Conservation (phyloP, 805 yeast species). For the Candida ficus region DNA sequence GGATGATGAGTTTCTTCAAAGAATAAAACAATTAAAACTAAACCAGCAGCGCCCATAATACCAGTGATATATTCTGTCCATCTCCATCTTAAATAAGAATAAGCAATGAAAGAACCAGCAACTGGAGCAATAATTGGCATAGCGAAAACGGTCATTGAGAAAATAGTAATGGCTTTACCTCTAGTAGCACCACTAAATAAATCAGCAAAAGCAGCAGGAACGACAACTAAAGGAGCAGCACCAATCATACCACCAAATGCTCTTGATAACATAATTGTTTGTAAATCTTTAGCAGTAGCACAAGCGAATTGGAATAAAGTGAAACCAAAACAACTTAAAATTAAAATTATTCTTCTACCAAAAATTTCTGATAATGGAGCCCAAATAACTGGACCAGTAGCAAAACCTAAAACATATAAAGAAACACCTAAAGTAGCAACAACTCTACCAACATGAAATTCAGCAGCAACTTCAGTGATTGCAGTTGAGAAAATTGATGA, state of each 20-base stretch:
- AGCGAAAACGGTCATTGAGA: constrained; percentile 65
- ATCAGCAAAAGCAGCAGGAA: constrained; percentile 85
- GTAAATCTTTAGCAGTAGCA: constrained; percentile 75
- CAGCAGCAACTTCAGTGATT: constrained; percentile 38
- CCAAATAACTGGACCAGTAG: constrained; percentile 87
- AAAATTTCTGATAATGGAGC: constrained; percentile 81
- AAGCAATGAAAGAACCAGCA: constrained; percentile 63
- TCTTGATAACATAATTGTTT: constrained; percentile 70
- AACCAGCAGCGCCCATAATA: constrained; percentile 45
- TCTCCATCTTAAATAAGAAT: constrained; percentile 68
- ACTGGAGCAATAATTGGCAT: constrained; percentile 87
- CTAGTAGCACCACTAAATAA: constrained; percentile 60
- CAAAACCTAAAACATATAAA: constrained; percentile 86
- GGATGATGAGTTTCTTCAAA: constrained; percentile 72
- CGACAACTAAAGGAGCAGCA: constrained; percentile 81
- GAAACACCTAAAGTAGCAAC: constrained; percentile 77
- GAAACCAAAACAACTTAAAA: constrained; percentile 53
- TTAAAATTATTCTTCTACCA: constrained; percentile 61
- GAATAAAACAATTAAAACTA: constrained; percentile 36
- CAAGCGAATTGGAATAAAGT: constrained; percentile 62
- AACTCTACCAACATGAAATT: constrained; percentile 56
- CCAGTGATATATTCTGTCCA: constrained; percentile 76
- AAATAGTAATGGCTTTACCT: constrained; percentile 71
- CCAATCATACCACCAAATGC: constrained; percentile 80
- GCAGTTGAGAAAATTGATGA: constrained; percentile 79